Percentiles rank a stretch among this genome's conserved stretches.
phyloP scores from a whole-genome alignment of 768 basidiomycete genomes.

The Tricholomella constricta region DNA sequence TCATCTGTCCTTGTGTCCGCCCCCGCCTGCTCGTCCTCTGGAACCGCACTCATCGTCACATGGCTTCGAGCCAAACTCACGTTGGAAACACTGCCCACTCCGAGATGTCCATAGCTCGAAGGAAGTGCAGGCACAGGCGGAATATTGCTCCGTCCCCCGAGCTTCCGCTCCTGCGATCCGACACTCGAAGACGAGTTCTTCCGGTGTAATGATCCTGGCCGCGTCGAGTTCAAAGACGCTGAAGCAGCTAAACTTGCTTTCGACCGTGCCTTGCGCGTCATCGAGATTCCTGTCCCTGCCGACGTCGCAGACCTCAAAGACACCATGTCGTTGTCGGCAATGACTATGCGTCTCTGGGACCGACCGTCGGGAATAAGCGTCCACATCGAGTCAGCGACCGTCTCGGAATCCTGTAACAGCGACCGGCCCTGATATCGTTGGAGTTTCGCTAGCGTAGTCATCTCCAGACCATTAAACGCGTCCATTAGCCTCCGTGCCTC shows the following conservation, averaged over 20 bases:
- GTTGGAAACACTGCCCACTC: constrained; percentile 39
- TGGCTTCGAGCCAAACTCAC: constrained; percentile 58
- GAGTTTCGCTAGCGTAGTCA: constrained; percentile 60
- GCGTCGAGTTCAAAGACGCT: constrained; percentile 23
- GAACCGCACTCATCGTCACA: constrained; percentile 51
- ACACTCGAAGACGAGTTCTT: constrained; percentile 67
- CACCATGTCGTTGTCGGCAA: constrained; percentile 48
- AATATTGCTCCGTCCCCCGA: constrained; percentile 19
- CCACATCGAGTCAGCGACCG: constrained; percentile 34
- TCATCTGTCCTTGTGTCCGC: constrained; percentile 30
- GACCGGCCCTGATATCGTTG: constrained; percentile 35
- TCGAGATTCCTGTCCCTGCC: constrained; percentile 47
- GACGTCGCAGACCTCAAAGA: constrained; percentile 60
- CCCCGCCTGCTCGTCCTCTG: constrained; percentile 44
- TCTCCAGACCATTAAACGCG: constrained; percentile 78
- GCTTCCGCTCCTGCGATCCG: constrained; percentile 42
- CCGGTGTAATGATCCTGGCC: constrained; percentile 46
- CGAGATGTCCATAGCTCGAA: constrained; percentile 31
- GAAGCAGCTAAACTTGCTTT: constrained; percentile 34
- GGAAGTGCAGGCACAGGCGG: constrained; percentile 42
- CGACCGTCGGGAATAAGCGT: constrained; percentile 37
- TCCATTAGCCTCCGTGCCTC: constrained; percentile 73
- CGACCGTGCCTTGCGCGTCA: constrained; percentile 39
- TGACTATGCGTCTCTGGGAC: constrained; percentile 35
- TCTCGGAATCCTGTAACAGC: constrained; percentile 14